Evolutionary conservation across 2,329 filamentous ascomycete genomes (phyloP).

Genomic region (Apiospora rasikravindrae): DNA sequence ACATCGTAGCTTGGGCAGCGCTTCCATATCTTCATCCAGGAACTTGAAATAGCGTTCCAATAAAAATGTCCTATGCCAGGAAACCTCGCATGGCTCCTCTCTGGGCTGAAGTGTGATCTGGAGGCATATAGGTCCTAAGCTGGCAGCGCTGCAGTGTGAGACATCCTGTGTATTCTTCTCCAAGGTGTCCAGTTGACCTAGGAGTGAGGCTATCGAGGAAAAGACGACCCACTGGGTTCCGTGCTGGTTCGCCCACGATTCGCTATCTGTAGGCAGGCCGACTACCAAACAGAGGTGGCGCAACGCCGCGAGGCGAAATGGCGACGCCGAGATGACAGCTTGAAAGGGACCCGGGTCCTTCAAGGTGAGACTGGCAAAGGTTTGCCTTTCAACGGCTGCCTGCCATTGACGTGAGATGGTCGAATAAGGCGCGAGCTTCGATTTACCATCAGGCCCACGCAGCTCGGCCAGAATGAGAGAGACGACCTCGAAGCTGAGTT

Average conservation of each 20-base stretch:
- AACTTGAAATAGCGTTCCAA: neutral
- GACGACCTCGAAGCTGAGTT: neutral
- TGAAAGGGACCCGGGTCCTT: neutral
- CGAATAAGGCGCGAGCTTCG: neutral
- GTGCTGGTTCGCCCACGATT: neutral
- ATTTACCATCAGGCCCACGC: neutral
- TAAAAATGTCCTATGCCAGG: neutral
- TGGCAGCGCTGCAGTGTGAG: too few species aligned
- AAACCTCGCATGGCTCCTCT: too few species aligned
- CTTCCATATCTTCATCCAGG: neutral
- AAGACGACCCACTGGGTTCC: neutral
- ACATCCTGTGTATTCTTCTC: neutral
- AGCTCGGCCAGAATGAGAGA: neutral
- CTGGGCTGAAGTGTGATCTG: neutral
- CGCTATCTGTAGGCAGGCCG: neutral
- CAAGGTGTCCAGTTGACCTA: neutral
- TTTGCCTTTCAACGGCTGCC: neutral
- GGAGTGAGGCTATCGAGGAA: neutral
- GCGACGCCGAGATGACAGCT: neutral
- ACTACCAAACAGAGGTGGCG: neutral
- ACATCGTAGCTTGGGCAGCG: neutral
- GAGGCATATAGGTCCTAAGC: neutral
- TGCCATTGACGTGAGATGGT: conserved; percentile 1
- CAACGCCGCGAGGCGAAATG: neutral
- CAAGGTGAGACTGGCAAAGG: neutral